Base-by-base conservation (phyloP, 225 moss, liverwort and hornwort genomes). In the Pseudoscleropodium purum region DNA sequence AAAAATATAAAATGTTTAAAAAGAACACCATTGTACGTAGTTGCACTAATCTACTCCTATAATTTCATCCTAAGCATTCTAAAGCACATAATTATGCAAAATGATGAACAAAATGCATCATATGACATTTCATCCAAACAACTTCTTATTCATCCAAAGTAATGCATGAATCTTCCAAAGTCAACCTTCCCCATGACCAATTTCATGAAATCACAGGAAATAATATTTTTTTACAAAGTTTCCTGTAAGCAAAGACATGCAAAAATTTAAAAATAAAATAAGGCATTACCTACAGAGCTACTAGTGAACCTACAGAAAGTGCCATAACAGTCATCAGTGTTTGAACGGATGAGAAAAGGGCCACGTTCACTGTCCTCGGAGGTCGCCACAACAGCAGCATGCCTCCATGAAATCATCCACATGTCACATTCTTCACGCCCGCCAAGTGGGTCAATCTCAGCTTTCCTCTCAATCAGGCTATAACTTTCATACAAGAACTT, bases 41-140 rank as follows among this genome's bases (percentile, higher is more conserved):
- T 0, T 45, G 5, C 6, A 29, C 0, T 47, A 0, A 7, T 75
- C 49, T 1, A 19, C 39, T 47, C 49, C 33, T 49, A 33, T 7
- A 2, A 51, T 33, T 75, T 31, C 20, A 75, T 75, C 13, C 33
- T 7, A 51, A 0, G 51, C 1, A 0, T 51, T 51, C 75, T 5
- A 19, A 75, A 18, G 18, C 7, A 11, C 33, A 49, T 4, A 51
- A 17, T 54, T 54, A 52, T 19, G 6, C 30, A 18, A 2, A 33
- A 21, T 34, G 34, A 34, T 36, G 51, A 54, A 24, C 1, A 15
- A 0, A 52, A 5, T 52, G 24, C 0, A 24, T 14, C 0, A 6
- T 4, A 77, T 77, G 54, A 15, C 3, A 77, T 36, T 77, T 23
- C 0, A 0, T 54, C 77, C 5, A 54, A 77, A 14, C 7, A 52